A percentile compares a stretch with the other conserved stretches of the same genome.
These are phyloP conservation scores for Xylaria nigripes DNA, from an alignment of 495 filamentous ascomycete genomes.

Conservation along the genomic window DNA sequence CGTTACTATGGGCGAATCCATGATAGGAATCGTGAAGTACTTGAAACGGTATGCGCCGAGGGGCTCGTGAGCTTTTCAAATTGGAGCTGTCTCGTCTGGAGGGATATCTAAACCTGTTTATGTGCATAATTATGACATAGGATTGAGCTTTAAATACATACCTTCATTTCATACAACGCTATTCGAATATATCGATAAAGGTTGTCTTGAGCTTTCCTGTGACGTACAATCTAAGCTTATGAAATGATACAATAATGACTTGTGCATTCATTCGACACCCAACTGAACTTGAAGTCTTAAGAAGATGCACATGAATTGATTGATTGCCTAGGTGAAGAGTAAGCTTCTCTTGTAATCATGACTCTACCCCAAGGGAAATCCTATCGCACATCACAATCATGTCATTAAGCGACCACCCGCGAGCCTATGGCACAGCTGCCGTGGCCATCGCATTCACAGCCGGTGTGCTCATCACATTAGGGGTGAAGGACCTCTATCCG, in stretches of 20 bases:
- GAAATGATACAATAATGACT: not conserved
- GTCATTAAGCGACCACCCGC: slow-evolving; percentile 48
- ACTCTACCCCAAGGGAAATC: not conserved
- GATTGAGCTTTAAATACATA: not conserved
- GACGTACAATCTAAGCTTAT: not conserved
- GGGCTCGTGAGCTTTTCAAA: slow-evolving; percentile 5
- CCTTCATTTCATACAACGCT: not conserved
- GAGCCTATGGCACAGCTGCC: slow-evolving; percentile 48
- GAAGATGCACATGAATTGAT: not conserved
- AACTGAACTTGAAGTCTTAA: not conserved
- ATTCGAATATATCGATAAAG: not conserved
- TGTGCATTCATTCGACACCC: not conserved
- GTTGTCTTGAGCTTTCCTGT: not conserved
- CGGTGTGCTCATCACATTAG: slow-evolving; percentile 62
- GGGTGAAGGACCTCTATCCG: slow-evolving; percentile 67
- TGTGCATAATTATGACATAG: not conserved
- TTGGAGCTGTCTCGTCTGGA: not conserved
- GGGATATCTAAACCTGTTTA: not conserved
- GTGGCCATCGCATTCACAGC: slow-evolving; percentile 63
- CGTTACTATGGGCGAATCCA: slow-evolving; percentile 75
- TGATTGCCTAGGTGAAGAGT: not conserved
- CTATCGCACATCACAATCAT: slow-evolving; percentile 18
- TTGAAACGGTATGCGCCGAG: slow-evolving; percentile 1
- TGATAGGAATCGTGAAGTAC: slow-evolving; percentile 26
- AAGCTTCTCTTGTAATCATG: not conserved